Percentiles rank a stretch among this genome's conserved stretches.
Evolutionary conservation across 1,284 basidiomycete genomes (phyloP).

Genomic region (Fomitopsis betulina): DNA sequence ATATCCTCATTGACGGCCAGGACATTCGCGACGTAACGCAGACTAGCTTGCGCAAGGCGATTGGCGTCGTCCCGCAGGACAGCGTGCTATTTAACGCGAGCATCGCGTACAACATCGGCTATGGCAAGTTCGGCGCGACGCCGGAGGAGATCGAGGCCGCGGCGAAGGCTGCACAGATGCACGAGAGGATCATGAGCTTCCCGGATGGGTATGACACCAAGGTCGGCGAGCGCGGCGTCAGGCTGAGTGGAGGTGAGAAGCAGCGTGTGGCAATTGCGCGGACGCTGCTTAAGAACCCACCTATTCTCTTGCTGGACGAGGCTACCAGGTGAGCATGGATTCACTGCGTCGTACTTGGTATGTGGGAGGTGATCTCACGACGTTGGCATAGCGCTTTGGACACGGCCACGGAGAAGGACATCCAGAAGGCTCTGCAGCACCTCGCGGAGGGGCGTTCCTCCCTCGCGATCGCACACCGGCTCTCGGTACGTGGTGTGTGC

Average conservation of each 20-base stretch:
- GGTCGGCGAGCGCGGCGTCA: constrained; percentile 79
- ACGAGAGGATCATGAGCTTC: constrained; percentile 75
- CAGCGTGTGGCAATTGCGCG: constrained; percentile 86
- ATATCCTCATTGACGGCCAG: constrained; percentile 77
- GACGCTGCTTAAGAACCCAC: constrained; percentile 82
- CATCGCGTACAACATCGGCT: constrained; percentile 74
- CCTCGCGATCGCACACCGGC: constrained; percentile 75
- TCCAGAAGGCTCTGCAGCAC: constrained; percentile 78
- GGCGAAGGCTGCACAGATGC: constrained; percentile 76
- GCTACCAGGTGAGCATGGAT: constrained; percentile 54
- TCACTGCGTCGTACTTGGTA: not conserved
- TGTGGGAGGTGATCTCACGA: constrained; percentile 9
- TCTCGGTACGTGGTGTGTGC: constrained; percentile 56
- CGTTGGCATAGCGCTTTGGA: constrained; percentile 58
- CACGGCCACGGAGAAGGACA: constrained; percentile 80
- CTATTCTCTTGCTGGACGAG: constrained; percentile 80
- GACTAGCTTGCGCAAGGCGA: constrained; percentile 68
- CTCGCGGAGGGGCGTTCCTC: constrained; percentile 68
- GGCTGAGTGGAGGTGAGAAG: constrained; percentile 78
- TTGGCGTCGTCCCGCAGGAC: constrained; percentile 84
- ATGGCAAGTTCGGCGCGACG: constrained; percentile 67
- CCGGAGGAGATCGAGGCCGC: constrained; percentile 69
- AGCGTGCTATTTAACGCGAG: constrained; percentile 81
- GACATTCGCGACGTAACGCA: constrained; percentile 87
- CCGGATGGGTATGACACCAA: constrained; percentile 79